phyloP scores from a whole-genome alignment of 345 rosid genomes.

The Acer yangbiense region DNA sequence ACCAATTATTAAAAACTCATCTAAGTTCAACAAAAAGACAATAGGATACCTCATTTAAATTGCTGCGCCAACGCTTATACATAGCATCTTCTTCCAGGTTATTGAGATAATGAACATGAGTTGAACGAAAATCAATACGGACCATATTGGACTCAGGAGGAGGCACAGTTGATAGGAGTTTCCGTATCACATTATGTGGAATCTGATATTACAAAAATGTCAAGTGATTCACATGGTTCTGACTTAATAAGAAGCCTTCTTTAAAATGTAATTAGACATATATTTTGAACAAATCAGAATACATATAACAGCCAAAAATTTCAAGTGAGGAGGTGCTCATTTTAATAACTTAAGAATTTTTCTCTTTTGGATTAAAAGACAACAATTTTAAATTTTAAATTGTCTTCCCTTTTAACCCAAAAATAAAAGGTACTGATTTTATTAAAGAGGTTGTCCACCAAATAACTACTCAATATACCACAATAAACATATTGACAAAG shows the following conservation, averaged over 20 bases:
- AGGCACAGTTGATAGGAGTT: constrained; percentile 65
- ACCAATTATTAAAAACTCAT: constrained; percentile 15
- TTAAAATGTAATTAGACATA: constrained; percentile 2
- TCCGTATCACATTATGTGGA: constrained; percentile 59
- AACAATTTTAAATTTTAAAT: background rate
- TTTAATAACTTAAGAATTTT: background rate
- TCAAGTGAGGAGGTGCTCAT: background rate
- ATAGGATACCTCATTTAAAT: constrained; percentile 74
- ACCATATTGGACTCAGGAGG: constrained; percentile 73
- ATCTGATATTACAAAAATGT: constrained; percentile 45
- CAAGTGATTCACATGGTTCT: constrained; percentile 14
- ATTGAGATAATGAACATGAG: constrained; percentile 89
- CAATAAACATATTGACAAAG: too few relatives aligned
- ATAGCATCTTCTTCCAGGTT: constrained; percentile 97
- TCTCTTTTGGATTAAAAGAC: background rate
- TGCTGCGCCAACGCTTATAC: constrained; percentile 94
- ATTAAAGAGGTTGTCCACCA: too few relatives aligned
- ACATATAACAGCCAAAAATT: background rate
- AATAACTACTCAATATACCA: too few relatives aligned
- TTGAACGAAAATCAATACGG: constrained; percentile 89
- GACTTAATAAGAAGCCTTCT: constrained; percentile 20
- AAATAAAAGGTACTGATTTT: too few relatives aligned
- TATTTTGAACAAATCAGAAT: background rate
- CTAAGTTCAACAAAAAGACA: constrained; percentile 14
- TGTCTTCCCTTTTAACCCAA: too few relatives aligned